Evolutionary conservation across 2,329 filamentous ascomycete genomes (phyloP).

Genomic region (Pseudohalonectria lignicola): DNA sequence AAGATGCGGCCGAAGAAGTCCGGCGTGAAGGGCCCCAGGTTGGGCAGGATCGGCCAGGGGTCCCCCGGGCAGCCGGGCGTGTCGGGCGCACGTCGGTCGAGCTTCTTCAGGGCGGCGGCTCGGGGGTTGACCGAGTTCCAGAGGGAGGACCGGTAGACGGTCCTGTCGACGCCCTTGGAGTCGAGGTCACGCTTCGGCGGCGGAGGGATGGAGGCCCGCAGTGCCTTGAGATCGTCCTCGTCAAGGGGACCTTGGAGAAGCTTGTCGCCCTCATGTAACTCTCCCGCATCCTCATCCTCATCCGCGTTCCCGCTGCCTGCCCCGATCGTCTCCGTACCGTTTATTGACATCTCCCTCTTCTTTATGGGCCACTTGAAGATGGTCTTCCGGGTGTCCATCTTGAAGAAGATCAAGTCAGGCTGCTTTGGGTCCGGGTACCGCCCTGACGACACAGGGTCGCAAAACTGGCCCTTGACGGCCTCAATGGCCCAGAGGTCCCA

Average conservation of each 20-base stretch:
- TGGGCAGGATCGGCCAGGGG: constrained; percentile 4
- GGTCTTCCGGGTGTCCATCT: constrained; percentile 14
- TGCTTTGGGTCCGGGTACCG: constrained; percentile 17
- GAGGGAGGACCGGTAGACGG: constrained; percentile 13
- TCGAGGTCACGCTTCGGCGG: too few species aligned
- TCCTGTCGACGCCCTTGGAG: too few species aligned
- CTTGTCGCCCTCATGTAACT: too few species aligned
- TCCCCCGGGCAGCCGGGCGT: constrained; percentile 17
- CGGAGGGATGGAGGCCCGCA: too few species aligned
- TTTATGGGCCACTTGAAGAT: background rate
- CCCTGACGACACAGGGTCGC: constrained; percentile 11
- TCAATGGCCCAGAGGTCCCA: constrained; percentile 19
- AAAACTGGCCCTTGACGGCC: constrained; percentile 19
- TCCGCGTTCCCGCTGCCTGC: too few species aligned
- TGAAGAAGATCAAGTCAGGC: constrained; percentile 20
- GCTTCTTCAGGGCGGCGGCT: constrained; percentile 11
- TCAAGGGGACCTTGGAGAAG: too few species aligned
- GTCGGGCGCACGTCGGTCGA: constrained; percentile 12
- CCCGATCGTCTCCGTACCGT: too few species aligned
- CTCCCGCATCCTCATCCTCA: too few species aligned
- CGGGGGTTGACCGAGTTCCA: constrained; percentile 12
- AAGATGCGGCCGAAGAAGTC: constrained; percentile 18
- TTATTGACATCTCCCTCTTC: too few species aligned
- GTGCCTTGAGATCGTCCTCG: too few species aligned
- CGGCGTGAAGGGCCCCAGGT: constrained; percentile 18